Evolutionary conservation across 2,329 filamentous ascomycete species (phyloP), one percentile per base, ranked within the genome.

Genomic region (Pseudogymnoascus sp.): DNA sequence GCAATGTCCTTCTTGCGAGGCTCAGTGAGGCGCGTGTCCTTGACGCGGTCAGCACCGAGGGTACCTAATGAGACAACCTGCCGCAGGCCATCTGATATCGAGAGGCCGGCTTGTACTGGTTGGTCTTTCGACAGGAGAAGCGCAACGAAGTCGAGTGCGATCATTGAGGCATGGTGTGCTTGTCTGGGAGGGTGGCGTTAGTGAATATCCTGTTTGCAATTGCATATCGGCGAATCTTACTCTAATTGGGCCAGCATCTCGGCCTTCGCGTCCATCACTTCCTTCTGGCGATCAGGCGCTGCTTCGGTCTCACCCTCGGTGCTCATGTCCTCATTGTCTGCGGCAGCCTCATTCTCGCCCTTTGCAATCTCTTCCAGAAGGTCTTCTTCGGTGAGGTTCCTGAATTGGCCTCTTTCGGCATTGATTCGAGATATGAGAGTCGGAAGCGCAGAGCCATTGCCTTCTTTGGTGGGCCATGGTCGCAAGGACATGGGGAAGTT

Each of bases 341-440:
- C 65, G 61, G 62, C 74, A 6, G 75, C 75, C 40, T 77, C 76
- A 16, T 73, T 66, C 23, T 71, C 75, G 58, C 78, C 76, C 31
- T 79, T 74, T 25, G 77, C 74, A 60, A 95, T 87, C 70, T 95
- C 88, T 37, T 87, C 83, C 59, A 82, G 82, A 38, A 97, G 78
- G 45, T 85, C 82, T 60, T 86, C 82, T 74, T 96, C 90, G 59
- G 86, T 90, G 66, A 97, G 81, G 68, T 87, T 81, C 64, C 91
- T 88, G 72, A 97, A 96, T 23, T 91, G 90, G 12, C 90, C 91
- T 64, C 89, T 87, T 70, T 96, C 87, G 45, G 79, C 75, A 68
- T 92, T 89, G 70, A 96, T 88, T 67, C 93, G 91, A 63, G 83
- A 79, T 68, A 97, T 91, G 68, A 93, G 88, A 55, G 88, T 83